Evolutionary conservation across 129 eudicot species (phyloP).

Genomic region (Chrysanthemum makinoi): DNA sequence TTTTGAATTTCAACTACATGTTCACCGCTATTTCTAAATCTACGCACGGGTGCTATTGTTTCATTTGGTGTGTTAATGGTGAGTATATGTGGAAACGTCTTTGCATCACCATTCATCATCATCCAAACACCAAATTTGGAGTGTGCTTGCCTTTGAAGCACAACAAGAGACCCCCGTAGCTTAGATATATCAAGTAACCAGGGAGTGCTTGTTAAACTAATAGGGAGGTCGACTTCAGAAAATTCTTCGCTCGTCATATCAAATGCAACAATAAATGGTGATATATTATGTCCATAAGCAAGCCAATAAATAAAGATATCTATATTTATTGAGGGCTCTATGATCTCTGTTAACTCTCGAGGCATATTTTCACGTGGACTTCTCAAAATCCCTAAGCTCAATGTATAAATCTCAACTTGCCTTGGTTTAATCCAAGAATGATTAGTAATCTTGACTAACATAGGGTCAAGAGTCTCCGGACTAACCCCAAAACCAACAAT

Average conservation of each 20-base stretch:
- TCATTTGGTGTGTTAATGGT: background rate
- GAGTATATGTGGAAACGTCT: slow-evolving; percentile 12
- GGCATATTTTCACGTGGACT: too few relatives aligned
- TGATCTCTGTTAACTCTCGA: too few relatives aligned
- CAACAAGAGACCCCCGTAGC: slow-evolving; percentile 19
- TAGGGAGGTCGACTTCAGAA: slow-evolving; percentile 26
- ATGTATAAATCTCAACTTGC: too few relatives aligned
- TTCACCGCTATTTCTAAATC: slow-evolving; percentile 40
- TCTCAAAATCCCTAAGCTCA: too few relatives aligned
- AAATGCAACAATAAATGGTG: background rate
- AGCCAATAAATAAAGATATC: slow-evolving; percentile 36
- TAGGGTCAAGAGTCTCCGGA: background rate
- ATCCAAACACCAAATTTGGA: background rate
- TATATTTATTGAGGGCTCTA: too few relatives aligned
- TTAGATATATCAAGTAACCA: background rate
- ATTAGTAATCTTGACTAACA: too few relatives aligned
- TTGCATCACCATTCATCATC: slow-evolving; percentile 29
- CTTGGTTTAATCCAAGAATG: too few relatives aligned
- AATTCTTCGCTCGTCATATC: background rate
- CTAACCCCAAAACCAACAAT: background rate
- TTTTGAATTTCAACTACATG: background rate
- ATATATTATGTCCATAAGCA: background rate
- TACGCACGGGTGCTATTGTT: background rate
- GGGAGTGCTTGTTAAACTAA: background rate
- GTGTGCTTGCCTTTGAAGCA: background rate